A percentile compares a stretch with the other conserved stretches of the same genome.
These are phyloP conservation scores for Fusarium aywerte DNA, from an alignment of 2,329 filamentous ascomycete genomes.

Conservation along the genomic window DNA sequence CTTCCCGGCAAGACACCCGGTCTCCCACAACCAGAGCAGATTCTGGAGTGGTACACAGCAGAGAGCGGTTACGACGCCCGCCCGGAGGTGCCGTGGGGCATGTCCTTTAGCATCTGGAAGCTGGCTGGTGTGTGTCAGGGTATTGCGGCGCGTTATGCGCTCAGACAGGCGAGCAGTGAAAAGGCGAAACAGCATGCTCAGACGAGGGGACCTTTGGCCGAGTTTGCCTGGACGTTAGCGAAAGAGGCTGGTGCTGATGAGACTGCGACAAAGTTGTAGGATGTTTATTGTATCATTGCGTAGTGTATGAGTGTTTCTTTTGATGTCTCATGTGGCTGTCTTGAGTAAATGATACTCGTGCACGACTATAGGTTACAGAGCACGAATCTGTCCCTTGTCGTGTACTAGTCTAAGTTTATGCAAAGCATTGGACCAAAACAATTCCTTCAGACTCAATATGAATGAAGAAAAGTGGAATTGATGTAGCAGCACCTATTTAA, in stretches of 20 bases:
- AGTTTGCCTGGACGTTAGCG: slow-evolving; percentile 82
- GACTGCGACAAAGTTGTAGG: slow-evolving; percentile 45
- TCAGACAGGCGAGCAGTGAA: slow-evolving; percentile 88
- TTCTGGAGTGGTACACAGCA: slow-evolving; percentile 56
- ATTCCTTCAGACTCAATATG: neutral
- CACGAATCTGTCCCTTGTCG: neutral
- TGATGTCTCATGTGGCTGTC: neutral
- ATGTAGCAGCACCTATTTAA: too few relatives aligned
- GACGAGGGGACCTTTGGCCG: slow-evolving; percentile 76
- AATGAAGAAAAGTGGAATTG: neutral
- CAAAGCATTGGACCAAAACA: neutral
- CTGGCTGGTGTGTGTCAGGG: slow-evolving; percentile 78
- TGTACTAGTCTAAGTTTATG: too few relatives aligned
- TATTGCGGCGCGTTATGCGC: slow-evolving; percentile 88
- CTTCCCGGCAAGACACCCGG: slow-evolving; percentile 72
- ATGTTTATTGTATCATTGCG: neutral
- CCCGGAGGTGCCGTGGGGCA: slow-evolving; percentile 68
- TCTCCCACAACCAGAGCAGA: slow-evolving; percentile 59
- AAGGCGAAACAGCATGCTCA: slow-evolving; percentile 78
- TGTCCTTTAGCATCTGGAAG: slow-evolving; percentile 71
- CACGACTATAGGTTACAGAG: neutral
- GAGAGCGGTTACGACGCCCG: slow-evolving; percentile 76
- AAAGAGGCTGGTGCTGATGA: slow-evolving; percentile 53
- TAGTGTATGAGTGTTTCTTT: neutral
- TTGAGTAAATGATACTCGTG: neutral